Evolutionary conservation across 805 yeast species (phyloP).

Genomic region (Yarrowia porcina): DNA sequence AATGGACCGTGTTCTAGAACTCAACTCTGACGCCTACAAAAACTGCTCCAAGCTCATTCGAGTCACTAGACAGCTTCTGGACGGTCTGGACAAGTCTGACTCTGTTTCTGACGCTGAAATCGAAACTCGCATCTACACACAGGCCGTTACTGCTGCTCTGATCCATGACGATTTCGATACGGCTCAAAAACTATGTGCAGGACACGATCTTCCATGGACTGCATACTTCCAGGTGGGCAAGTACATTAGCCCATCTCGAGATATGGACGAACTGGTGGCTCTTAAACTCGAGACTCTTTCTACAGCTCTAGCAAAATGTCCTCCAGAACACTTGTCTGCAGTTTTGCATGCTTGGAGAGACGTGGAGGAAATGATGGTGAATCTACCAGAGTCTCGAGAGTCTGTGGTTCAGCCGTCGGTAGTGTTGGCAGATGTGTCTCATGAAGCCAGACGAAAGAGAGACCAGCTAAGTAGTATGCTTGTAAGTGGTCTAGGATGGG

Average conservation of each 20-base stretch:
- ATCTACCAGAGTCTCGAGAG: conserved; percentile 27
- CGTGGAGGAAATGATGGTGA: conserved; percentile 8
- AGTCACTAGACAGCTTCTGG: conserved; percentile 28
- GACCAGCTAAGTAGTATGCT: conserved; percentile 51
- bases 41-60: conserved; percentile 32
- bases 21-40: conserved; percentile 36
- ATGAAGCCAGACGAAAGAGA: conserved; percentile 29
- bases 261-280: conserved; percentile 45
- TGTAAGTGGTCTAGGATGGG: conserved; percentile 61
- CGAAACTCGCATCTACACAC: conserved; percentile 30
- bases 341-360: conserved; percentile 8
- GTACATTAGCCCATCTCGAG: conserved; percentile 43
- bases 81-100: conserved; percentile 24
- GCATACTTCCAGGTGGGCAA: conserved; percentile 74
- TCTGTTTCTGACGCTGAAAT: conserved; percentile 14
- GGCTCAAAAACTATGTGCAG: conserved; percentile 44
- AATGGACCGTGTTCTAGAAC: conserved; percentile 35
- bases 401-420: conserved; percentile 32
- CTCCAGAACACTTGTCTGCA: conserved; percentile 41
- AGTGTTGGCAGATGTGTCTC: conserved; percentile 30
- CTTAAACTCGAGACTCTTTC: conserved; percentile 57
- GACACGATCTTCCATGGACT: conserved; percentile 52
- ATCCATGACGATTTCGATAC: conserved; percentile 58
- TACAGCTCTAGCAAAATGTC: conserved; percentile 50
- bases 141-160: conserved; percentile 66